phyloP scores from a whole-genome alignment of 495 filamentous ascomycete genomes.

The Chaetomium fimeti region DNA sequence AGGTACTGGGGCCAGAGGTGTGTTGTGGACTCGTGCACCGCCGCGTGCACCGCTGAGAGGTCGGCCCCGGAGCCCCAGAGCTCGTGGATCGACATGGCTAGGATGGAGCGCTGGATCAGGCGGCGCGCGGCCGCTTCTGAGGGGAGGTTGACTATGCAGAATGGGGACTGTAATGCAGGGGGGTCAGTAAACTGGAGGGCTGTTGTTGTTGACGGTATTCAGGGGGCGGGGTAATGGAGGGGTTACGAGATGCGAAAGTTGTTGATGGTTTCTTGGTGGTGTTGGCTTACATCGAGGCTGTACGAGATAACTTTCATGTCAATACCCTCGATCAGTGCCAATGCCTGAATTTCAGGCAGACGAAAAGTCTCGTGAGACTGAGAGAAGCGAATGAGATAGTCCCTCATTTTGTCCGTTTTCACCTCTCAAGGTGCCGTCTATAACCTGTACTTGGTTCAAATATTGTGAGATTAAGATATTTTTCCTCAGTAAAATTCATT shows the following conservation, averaged over 20 bases:
- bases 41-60: slow-evolving; percentile 66
- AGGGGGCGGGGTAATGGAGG: slow-evolving; percentile 12
- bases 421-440: neutral
- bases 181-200: slow-evolving; percentile 2
- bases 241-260: neutral
- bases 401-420: slow-evolving; percentile 53
- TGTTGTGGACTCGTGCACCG: slow-evolving; percentile 56
- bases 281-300: slow-evolving; percentile 59
- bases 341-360: slow-evolving; percentile 76
- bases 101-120: slow-evolving; percentile 72
- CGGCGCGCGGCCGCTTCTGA: slow-evolving; percentile 62
- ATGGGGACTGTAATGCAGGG: slow-evolving; percentile 65
- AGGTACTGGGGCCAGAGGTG: slow-evolving; percentile 64
- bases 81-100: slow-evolving; percentile 78
- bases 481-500: neutral
- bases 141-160: slow-evolving; percentile 70
- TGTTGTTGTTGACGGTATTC: slow-evolving; percentile 13
- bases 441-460: neutral
- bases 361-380: slow-evolving; percentile 91
- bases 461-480: neutral
- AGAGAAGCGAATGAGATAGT: slow-evolving; percentile 86
- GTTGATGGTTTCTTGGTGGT: neutral
- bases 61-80: slow-evolving; percentile 75
- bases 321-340: slow-evolving; percentile 67
- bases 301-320: slow-evolving; percentile 72